These are phyloP conservation scores for Rhodotorula sp. DNA, from an alignment of 1,284 basidiomycete genomes.

Conservation along the genomic window DNA sequence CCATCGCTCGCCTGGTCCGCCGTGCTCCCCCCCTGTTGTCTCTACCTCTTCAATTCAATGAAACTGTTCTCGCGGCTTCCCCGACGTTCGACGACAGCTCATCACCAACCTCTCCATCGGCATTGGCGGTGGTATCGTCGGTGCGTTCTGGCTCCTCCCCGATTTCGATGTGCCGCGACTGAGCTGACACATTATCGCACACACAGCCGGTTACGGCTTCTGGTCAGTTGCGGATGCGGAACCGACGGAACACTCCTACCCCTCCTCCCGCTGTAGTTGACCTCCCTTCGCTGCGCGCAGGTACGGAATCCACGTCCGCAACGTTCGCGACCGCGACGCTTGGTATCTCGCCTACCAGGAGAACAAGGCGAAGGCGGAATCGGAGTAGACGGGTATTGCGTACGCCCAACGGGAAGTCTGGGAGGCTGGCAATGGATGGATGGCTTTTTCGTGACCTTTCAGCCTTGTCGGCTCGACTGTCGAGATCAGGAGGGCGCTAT, in stretches of 20 bases:
- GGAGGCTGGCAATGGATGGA: background rate
- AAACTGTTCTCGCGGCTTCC: background rate
- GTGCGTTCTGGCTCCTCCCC: conserved; percentile 2
- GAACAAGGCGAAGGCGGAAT: conserved; percentile 1
- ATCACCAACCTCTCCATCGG: conserved; percentile 36
- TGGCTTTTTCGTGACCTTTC: no score
- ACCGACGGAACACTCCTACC: background rate
- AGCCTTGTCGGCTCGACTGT: no score
- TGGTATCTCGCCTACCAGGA: conserved; percentile 27
- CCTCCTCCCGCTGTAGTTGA: background rate
- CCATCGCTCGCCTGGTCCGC: background rate
- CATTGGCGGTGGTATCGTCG: conserved; percentile 32
- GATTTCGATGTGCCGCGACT: background rate
- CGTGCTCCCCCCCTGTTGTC: background rate
- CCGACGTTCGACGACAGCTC: conserved; percentile 5
- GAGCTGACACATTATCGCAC: background rate
- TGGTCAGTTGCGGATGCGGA: background rate
- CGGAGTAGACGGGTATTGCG: background rate
- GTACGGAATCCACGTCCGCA: conserved; percentile 23
- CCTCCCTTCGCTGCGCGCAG: no score
- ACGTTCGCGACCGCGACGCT: conserved; percentile 19
- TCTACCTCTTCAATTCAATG: background rate
- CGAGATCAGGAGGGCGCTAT: no score
- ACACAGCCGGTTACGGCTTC: conserved; percentile 1
- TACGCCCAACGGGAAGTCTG: no score